Evolutionary conservation across 768 basidiomycete species (phyloP), one percentile per base, ranked within the genome.

Genomic region (Rhizopogon roseolus): DNA sequence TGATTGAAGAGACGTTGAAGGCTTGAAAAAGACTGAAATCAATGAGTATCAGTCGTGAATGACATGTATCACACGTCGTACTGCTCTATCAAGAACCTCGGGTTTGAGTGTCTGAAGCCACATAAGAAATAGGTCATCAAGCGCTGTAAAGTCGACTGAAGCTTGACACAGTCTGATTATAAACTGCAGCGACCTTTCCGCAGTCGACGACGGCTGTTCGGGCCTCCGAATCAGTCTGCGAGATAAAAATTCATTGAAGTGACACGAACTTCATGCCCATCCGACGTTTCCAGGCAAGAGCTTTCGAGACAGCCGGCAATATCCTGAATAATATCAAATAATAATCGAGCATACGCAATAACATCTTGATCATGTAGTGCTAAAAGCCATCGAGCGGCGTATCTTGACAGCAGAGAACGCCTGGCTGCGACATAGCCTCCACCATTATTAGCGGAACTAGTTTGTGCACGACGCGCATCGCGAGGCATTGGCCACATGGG

Each of bases 371-470:
- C 74, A 64, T 90, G 86, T 25, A 92, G 67, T 37, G 85, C 82
- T 28, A 76, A 70, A 41, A 93, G 71, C 91, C 91, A 93, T 19
- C 78, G 79, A 16, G 74, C 64, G 13, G 77, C 85, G 63, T 88
- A 90, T 57, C 72, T 76, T 17, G 66, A 60, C 49, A 83, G 66
- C 19, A 93, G 67, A 2, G 72, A 67, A 38, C 79, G 75, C 38
- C 90, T 73, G 25, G 79, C 74, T 14, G 80, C 77, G 42, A 89
- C 72, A 64, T 90, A 93, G 57, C 88, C 84, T 17, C 86, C 81
- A 0, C 89, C 86, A 63, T 82, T 86, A 52, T 78, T 79, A 6
- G 71, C 67, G 11, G 79, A 73, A 57, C 67, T 72, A 1, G 67
- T 61, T 29, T 69, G 66, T n/a, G 80, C 73, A 14, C 64, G 61